Base-by-base conservation (phyloP, 2,329 filamentous ascomycete genomes). In the Colletotrichum abscissum region DNA sequence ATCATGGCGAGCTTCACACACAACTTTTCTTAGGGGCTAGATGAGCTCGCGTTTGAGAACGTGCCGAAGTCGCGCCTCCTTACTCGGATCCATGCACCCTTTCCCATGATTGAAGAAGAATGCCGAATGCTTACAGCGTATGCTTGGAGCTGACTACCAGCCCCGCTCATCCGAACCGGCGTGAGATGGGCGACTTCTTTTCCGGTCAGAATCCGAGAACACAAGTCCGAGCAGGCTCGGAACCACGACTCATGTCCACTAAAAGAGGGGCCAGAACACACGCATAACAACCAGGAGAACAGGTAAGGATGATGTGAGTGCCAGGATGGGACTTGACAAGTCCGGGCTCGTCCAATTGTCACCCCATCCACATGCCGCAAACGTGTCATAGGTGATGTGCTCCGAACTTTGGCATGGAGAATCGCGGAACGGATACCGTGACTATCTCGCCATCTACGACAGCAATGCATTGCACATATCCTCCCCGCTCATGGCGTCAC, bases 31-130 rank as follows among this genome's bases (percentile, higher is more conserved):
- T 42, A 9, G n/a, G 4, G 19, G 22, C 54, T 26, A 14, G 26
- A 38, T 9, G 11, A 60, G 4, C 35, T 71, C 71, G 71, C 71
- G 62, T 16, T 64, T 66, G 26, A 33, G 2, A 5, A 58, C 57
- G 56, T 12, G 60, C 71, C 67, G 67, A 73, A 70, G 38, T 62
- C 38, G 71, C 71, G 70, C 28, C 24, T 49, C 22, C 3, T n/a
- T 11, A 33, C 4, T 24, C 46, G 59, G 58, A 66, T 7, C 19
- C 24, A 11, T 3, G 26, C 26, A 3, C 11, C 5, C 16, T 38
- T 38, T 56, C 56, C 54, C 69, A 46, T 16, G 16, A n/a, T 33
- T 11, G 28, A 14, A 16, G 1, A 26, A 49, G 19, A 9, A 49
- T 30, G 7, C 38, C 59, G 19, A 22, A 30, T 3, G 26, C 46